A percentile compares a stretch with the other conserved stretches of the same genome.
Conservation (phyloP, 768 basidiomycete genomes). For the Cystofilobasidium ferigula region DNA sequence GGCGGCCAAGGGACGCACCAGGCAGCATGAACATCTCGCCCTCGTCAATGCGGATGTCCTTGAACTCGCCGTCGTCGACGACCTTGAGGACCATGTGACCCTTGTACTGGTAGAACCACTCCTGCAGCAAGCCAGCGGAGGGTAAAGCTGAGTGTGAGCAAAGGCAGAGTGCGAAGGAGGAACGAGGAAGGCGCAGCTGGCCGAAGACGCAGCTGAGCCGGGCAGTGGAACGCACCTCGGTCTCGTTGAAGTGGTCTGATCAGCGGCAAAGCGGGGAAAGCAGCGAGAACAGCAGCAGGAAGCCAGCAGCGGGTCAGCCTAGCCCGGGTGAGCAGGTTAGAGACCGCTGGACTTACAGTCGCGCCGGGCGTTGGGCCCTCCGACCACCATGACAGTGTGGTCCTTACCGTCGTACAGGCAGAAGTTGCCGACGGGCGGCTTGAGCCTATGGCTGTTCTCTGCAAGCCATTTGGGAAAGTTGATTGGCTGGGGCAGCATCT, state of each 20-base stretch:
- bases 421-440: slow-evolving; percentile 61
- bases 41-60: slow-evolving; percentile 79
- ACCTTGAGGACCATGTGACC: slow-evolving; percentile 83
- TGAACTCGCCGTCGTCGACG: slow-evolving; percentile 66
- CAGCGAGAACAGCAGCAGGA: background rate
- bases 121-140: slow-evolving; percentile 49
- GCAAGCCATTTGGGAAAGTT: slow-evolving; percentile 83
- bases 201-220: no score
- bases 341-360: slow-evolving; percentile 22
- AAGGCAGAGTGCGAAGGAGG: background rate
- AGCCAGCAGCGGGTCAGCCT: no score
- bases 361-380: slow-evolving; percentile 85
- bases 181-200: background rate
- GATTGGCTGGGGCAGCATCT: slow-evolving; percentile 69
- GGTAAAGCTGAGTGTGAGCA: no score
- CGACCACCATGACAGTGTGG: slow-evolving; percentile 89
- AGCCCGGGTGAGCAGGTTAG: background rate
- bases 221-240: slow-evolving; percentile 51
- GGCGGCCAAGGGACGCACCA: slow-evolving; percentile 44
- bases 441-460: slow-evolving; percentile 64
- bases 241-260: slow-evolving; percentile 87
- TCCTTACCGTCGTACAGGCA: slow-evolving; percentile 55
- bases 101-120: slow-evolving; percentile 98
- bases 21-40: slow-evolving; percentile 95
- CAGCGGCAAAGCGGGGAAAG: background rate